These are phyloP conservation scores for Rossbeevera mucosa DNA, from an alignment of 768 basidiomycete genomes.

Conservation along the genomic window DNA sequence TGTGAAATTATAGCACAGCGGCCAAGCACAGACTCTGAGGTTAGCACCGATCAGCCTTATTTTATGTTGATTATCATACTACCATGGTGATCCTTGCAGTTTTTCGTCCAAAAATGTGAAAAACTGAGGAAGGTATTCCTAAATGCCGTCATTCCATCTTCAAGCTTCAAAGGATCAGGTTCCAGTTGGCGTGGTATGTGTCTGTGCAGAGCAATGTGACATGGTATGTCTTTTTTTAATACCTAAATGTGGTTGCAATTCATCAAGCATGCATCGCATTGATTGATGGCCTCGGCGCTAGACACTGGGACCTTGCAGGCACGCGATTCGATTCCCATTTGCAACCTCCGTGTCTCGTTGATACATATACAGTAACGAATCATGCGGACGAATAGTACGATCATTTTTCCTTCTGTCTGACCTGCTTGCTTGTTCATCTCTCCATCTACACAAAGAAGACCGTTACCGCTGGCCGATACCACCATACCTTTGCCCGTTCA, in stretches of 20 bases:
- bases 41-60: too few species aligned
- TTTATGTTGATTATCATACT: too few species aligned
- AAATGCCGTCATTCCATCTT: too few species aligned
- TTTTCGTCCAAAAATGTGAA: background rate
- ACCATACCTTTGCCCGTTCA: background rate
- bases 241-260: too few species aligned
- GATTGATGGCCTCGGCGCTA: too few species aligned
- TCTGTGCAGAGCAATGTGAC: too few species aligned
- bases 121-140: too few species aligned
- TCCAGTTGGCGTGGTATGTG: too few species aligned
- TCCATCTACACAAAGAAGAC: background rate
- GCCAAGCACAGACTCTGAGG: background rate
- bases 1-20: too few species aligned
- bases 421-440: background rate
- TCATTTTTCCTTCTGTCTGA: background rate
- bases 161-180: too few species aligned
- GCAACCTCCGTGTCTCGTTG: background rate
- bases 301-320: background rate
- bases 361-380: slow-evolving; percentile 6
- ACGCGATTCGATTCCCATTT: background rate
- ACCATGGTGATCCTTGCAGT: background rate
- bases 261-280: slow-evolving; percentile 1
- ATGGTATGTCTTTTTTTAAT: too few species aligned
- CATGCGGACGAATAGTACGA: too few species aligned
- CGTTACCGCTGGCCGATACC: background rate